Percentiles rank a stretch among this genome's conserved stretches.
These are phyloP conservation scores for Croton setiger DNA, from an alignment of 441 rosid genomes.

Conservation along the genomic window DNA sequence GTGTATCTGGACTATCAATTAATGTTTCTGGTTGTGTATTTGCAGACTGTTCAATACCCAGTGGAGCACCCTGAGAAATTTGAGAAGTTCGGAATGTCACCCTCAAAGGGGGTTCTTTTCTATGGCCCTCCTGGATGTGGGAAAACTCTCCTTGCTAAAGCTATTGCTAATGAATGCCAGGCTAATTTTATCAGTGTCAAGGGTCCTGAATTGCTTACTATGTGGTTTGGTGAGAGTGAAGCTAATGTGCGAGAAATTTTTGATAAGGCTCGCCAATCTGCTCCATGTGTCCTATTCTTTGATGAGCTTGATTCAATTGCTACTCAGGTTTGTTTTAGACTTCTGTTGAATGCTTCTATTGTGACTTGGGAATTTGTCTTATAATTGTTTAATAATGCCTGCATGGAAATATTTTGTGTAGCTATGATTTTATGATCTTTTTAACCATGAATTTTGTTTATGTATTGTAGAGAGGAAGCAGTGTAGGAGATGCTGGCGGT, in stretches of 20 bases:
- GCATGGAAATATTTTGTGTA: background rate
- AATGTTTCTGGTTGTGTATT: background rate
- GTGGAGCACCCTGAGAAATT: conserved; percentile 89
- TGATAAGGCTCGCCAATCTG: conserved; percentile 72
- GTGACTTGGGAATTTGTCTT: background rate
- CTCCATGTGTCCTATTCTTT: conserved; percentile 74
- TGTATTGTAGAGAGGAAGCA: conserved; percentile 57
- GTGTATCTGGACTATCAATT: background rate
- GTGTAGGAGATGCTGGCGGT: conserved; percentile 75
- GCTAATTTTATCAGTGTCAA: conserved; percentile 68
- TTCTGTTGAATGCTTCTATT: background rate
- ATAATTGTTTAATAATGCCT: background rate
- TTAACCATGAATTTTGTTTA: background rate
- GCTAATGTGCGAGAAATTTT: conserved; percentile 73
- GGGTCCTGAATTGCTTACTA: conserved; percentile 75
- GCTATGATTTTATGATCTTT: background rate
- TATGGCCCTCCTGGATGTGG: conserved; percentile 81
- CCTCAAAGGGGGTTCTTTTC: conserved; percentile 75
- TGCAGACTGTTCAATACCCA: conserved; percentile 72
- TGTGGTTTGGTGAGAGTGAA: conserved; percentile 82
- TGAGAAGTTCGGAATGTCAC: conserved; percentile 84
- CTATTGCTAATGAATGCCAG: conserved; percentile 72
- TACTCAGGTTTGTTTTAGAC: conserved; percentile 42
- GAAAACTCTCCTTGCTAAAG: conserved; percentile 69
- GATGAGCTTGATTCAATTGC: conserved; percentile 75